Conservation (phyloP, 2,329 filamentous ascomycete species). For the Penicillium polonicum region DNA sequence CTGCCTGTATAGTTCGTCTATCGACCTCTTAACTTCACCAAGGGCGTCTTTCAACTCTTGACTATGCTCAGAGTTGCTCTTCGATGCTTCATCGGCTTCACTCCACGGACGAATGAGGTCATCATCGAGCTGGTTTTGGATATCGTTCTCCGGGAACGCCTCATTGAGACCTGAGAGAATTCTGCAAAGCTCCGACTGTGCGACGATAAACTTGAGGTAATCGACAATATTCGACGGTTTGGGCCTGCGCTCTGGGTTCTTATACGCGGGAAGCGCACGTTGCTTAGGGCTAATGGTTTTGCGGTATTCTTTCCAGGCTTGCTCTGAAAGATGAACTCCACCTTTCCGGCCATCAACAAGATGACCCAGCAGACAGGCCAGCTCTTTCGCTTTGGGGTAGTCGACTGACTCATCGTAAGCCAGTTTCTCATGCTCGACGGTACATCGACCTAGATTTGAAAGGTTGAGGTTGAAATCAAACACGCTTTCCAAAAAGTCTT, state of each 20-base stretch:
- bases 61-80: slow-evolving; percentile 13
- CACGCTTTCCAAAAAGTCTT: slow-evolving; percentile 44
- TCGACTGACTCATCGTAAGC: slow-evolving; percentile 53
- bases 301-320: slow-evolving; percentile 41
- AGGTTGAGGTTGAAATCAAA: slow-evolving; percentile 50
- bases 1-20: slow-evolving; percentile 19
- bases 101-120: slow-evolving; percentile 38
- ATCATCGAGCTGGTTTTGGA: slow-evolving; percentile 28
- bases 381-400: slow-evolving; percentile 33
- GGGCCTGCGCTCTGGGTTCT: slow-evolving; percentile 21
- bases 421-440: slow-evolving; percentile 50
- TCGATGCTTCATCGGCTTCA: slow-evolving; percentile 23
- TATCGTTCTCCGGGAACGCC: slow-evolving; percentile 25
- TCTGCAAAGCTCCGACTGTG: slow-evolving; percentile 29
- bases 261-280: slow-evolving; percentile 41
- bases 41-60: slow-evolving; percentile 22
- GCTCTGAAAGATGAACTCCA: slow-evolving; percentile 43
- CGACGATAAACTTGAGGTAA: slow-evolving; percentile 45
- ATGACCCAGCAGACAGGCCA: slow-evolving; percentile 46
- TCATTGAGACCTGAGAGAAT: slow-evolving; percentile 35
- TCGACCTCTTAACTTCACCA: slow-evolving; percentile 17
- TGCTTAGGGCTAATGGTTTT: slow-evolving; percentile 31
- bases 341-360: slow-evolving; percentile 49
- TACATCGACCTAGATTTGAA: slow-evolving; percentile 54
- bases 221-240: slow-evolving; percentile 45